Evolutionary conservation across 352 stramenopile species (phyloP).

Genomic region (Elongisporangium anandrum): DNA sequence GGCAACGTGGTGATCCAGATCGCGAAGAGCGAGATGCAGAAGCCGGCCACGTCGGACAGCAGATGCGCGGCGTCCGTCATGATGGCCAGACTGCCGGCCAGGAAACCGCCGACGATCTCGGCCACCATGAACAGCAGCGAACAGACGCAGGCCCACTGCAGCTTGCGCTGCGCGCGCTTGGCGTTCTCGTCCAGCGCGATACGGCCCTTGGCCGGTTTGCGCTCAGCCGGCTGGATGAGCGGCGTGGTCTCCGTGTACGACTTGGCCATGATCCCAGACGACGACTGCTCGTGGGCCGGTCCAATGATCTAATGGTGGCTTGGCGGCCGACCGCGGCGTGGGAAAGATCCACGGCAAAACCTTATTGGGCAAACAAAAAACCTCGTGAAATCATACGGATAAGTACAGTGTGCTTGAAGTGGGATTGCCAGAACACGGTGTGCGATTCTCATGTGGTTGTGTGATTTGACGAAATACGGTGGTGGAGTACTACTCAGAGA

Average conservation of each 20-base stretch:
- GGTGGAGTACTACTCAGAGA: too few relatives aligned
- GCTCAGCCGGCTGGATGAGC: conserved; percentile 30
- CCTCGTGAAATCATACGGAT: too few relatives aligned
- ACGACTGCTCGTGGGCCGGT: too few relatives aligned
- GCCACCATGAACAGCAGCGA: conserved; percentile 93
- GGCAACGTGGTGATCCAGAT: conserved; percentile 68
- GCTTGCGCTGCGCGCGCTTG: conserved; percentile 55
- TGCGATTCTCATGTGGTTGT: too few relatives aligned
- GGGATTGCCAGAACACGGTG: too few relatives aligned
- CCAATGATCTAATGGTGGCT: too few relatives aligned
- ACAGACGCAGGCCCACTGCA: conserved; percentile 66
- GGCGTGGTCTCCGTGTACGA: conserved; percentile 53
- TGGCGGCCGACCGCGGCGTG: too few relatives aligned
- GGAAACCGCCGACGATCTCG: conserved; percentile 93
- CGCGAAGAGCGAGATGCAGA: conserved; percentile 73
- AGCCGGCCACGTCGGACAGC: conserved; percentile 67
- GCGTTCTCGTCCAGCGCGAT: conserved; percentile 49
- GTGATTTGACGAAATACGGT: too few relatives aligned
- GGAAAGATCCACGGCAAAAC: too few relatives aligned
- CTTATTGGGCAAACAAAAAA: too few relatives aligned
- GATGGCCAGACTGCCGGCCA: conserved; percentile 92
- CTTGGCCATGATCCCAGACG: conserved; percentile 18
- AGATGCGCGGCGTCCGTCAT: conserved; percentile 87
- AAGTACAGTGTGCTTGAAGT: too few relatives aligned
- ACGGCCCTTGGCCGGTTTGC: conserved; percentile 26